A percentile compares a stretch with the other conserved stretches of the same genome.
These are phyloP conservation scores for Ustilago trichophora DNA, from an alignment of 1,284 basidiomycete genomes.

Conservation along the genomic window DNA sequence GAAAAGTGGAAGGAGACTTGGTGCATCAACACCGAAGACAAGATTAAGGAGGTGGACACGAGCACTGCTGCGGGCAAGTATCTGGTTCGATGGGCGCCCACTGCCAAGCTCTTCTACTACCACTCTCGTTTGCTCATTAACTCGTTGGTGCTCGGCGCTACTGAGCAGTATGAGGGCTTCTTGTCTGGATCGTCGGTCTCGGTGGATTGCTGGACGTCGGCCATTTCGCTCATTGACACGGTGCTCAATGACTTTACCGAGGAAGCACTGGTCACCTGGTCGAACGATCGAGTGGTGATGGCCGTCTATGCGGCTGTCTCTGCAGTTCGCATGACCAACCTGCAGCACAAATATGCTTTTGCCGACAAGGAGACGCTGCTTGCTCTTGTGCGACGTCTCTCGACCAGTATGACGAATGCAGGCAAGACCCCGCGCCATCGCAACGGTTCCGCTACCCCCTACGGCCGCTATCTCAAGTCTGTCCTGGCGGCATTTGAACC, in stretches of 20 bases:
- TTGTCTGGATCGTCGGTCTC: conserved; percentile 38
- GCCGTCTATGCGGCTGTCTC: conserved; percentile 55
- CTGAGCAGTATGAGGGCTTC: conserved; percentile 47
- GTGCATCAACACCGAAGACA: conserved; percentile 53
- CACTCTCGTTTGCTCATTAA: conserved; percentile 56
- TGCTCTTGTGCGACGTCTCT: conserved; percentile 37
- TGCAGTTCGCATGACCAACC: conserved; percentile 53
- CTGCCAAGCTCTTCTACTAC: conserved; percentile 53
- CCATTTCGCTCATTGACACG: conserved; percentile 51
- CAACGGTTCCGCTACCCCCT: conserved; percentile 55
- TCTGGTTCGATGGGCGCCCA: conserved; percentile 53
- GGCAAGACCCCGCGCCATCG: conserved; percentile 56
- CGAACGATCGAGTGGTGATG: conserved; percentile 56
- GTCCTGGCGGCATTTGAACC: conserved; percentile 48
- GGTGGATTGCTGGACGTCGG: conserved; percentile 53
- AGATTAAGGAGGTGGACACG: conserved; percentile 50
- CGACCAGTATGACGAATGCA: conserved; percentile 46
- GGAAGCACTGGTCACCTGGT: conserved; percentile 47
- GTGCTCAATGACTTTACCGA: conserved; percentile 50
- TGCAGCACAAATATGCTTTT: conserved; percentile 48
- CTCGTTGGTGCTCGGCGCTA: conserved; percentile 50
- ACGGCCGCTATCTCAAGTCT: conserved; percentile 52
- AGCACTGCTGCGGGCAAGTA: conserved; percentile 49
- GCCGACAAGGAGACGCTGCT: conserved; percentile 47
- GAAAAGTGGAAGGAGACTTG: conserved; percentile 59